Evolutionary conservation across 352 stramenopile genomes (phyloP), one percentile per base, ranked within the genome.

Genomic region (Globisporangium lucens): DNA sequence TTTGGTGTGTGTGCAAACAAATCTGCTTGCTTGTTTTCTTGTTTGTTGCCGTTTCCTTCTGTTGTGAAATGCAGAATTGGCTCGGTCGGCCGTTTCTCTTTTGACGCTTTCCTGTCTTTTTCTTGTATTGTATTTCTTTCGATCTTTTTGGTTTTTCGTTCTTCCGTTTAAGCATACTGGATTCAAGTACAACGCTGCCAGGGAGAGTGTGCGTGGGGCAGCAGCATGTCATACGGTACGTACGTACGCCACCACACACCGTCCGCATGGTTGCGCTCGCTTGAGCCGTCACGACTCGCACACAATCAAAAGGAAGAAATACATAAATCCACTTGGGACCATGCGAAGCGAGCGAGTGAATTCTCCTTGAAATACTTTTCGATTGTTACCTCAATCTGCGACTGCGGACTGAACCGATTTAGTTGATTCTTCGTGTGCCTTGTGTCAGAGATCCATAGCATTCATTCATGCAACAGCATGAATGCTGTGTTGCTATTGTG

Each of bases 71-170:
- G 41, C 29, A 20, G 30, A 60, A 51, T 51, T 51, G 43, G 43
- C 43, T 51, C 9, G 9, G 27, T n/a, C 51, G 1, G 51, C 51
- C 30, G 55, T 61, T 61, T 43, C 55, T 29, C 55, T 41, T 57
- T 58, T 60, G 30, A 36, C 52, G 5, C 41, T 51, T 22, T 22
- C 22, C 43, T 51, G 6, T 63, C 57, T 55, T 35, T 30, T 38
- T 66, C 22, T 57, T 66, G 20, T 66, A 10, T 58, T 8, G 13
- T 61, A 52, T 15, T 65, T 67, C 24, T 22, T 67, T 67, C 52
- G 22, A 55, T 56, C 13, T 60, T 61, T 67, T 67, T 38, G 41
- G n/a, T 8, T 51, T 52, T 53, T 55, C 27, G 9, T 1, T 38
- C 15, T 46, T 46, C 36, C 27, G 13, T 10, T 46, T 64, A 6